A percentile compares a stretch with the other conserved stretches of the same genome.
Conservation (phyloP, 129 eudicot genomes). For the Lactuca saligna region DNA sequence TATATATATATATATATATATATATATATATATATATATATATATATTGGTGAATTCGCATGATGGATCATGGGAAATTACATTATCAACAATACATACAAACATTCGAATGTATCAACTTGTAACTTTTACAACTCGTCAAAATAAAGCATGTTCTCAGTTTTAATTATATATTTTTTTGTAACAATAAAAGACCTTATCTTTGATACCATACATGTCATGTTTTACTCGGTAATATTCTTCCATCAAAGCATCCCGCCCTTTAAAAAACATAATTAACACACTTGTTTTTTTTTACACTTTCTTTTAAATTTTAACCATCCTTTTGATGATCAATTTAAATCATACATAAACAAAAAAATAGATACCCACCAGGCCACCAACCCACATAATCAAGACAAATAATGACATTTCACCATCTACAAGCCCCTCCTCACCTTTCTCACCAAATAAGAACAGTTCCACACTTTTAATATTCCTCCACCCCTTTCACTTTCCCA, state of each 20-base stretch:
- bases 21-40: too few species aligned
- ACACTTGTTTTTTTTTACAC: not conserved
- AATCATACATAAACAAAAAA: not conserved
- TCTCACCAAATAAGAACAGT: slow-evolving; percentile 28
- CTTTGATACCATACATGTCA: too few species aligned
- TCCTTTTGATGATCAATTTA: not conserved
- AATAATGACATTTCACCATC: slow-evolving; percentile 13
- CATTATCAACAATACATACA: too few species aligned
- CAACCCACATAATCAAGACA: slow-evolving; percentile 1
- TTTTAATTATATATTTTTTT: too few species aligned
- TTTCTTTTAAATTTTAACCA: too few species aligned
- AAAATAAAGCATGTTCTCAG: too few species aligned
- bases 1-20: too few species aligned
- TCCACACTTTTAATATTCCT: not conserved
- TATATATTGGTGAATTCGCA: too few species aligned
- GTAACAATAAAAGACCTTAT: too few species aligned
- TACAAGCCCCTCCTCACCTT: slow-evolving; percentile 24
- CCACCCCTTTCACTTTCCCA: slow-evolving; percentile 17
- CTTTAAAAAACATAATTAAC: not conserved
- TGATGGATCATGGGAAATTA: too few species aligned
- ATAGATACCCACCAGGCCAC: not conserved
- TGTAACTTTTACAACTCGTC: too few species aligned
- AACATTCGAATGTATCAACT: too few species aligned
- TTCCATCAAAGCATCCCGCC: not conserved
- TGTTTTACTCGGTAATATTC: not conserved